Base-by-base conservation (phyloP, 1,284 basidiomycete genomes). In the Moesziomyces globuligerus region DNA sequence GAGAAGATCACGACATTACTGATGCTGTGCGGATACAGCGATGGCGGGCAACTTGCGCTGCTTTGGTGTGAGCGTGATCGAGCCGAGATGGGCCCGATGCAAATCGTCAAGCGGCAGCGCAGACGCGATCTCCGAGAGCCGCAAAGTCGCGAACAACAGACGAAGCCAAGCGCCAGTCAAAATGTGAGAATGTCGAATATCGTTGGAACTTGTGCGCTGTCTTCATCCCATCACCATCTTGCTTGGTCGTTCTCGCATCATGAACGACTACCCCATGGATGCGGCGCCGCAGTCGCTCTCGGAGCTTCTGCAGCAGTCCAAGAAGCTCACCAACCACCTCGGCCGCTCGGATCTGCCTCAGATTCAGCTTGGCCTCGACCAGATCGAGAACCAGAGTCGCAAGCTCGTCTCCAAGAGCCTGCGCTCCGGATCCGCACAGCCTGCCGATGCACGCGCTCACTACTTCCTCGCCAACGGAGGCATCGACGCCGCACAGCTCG, bases 351-450 rank as follows among this genome's bases (percentile, higher is more conserved):
- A 93, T 71, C 84, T 96, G 1, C 93, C 93, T 8, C 87, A 89
- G 4, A 89, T 96, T 32, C 89, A 92, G 67, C 89, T 95, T 45
- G 91, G 91, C 4, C 86, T 96, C 37, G 92, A 94, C 83, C 92
- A 96, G 84, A 91, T 96, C 70, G 92, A 96, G 81, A 89, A 90
- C 0, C 92, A 94, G 83, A 74, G 72, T 53, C 64, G 81, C 49
- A 79, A 75, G 52, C 81, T 81, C 50, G 72, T 70, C 28, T 71
- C 71, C 51, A 76, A 79, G 52, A 72, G 67, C 49, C 58, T 76
- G 24, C 60, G 74, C n/a, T 56, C 57, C 28, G 73, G 66, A 10
- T 86, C 91, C 89, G 91, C 91, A 83, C 80, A 90, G 85, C 39
- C 36, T 26, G 68, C 54, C 2, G 67, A 74, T 62, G 72, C 68